Conservation (phyloP, 2,329 filamentous ascomycete genomes). For the Ascochyta rabiei region DNA sequence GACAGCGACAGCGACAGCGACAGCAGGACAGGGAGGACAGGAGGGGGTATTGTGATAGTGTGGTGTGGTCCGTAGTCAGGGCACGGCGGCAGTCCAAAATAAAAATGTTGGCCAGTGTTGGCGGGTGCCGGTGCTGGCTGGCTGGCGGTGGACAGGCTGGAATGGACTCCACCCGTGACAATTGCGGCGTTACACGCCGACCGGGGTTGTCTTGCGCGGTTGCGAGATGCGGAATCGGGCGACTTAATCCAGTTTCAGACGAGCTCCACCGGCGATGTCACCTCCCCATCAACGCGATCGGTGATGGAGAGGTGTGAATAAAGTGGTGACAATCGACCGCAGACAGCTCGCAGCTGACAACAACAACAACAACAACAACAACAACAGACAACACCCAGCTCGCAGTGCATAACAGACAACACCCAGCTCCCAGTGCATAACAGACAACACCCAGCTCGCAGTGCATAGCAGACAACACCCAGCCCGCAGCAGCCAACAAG, state of each 20-base stretch:
- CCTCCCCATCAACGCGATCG: conserved; percentile 1
- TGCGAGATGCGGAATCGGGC: background rate
- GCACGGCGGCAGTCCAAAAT: conserved; percentile 17
- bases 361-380: too few relatives aligned
- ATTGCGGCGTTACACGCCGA: conserved; percentile 15
- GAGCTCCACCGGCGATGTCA: conserved; percentile 12
- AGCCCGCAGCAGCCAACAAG: background rate
- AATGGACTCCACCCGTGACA: conserved; percentile 30
- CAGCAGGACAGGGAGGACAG: background rate
- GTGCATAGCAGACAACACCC: too few relatives aligned
- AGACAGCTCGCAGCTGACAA: too few relatives aligned
- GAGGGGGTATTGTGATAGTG: background rate
- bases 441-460: too few relatives aligned
- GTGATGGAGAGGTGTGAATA: background rate
- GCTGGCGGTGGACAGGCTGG: conserved; percentile 31
- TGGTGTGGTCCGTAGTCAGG: conserved; percentile 1
- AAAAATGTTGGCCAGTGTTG: conserved; percentile 21
- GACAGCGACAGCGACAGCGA: too few relatives aligned
- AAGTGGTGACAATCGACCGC: too few relatives aligned
- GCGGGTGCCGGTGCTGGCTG: conserved; percentile 16
- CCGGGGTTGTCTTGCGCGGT: conserved; percentile 26
- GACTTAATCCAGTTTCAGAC: conserved; percentile 12
- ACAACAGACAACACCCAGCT: too few relatives aligned
- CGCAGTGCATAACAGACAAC: too few relatives aligned
- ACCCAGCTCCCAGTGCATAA: too few relatives aligned